A percentile compares a stretch with the other conserved stretches of the same genome.
Evolutionary conservation across 495 filamentous ascomycete species (phyloP).

Genomic region (Achaetomiella virescens): DNA sequence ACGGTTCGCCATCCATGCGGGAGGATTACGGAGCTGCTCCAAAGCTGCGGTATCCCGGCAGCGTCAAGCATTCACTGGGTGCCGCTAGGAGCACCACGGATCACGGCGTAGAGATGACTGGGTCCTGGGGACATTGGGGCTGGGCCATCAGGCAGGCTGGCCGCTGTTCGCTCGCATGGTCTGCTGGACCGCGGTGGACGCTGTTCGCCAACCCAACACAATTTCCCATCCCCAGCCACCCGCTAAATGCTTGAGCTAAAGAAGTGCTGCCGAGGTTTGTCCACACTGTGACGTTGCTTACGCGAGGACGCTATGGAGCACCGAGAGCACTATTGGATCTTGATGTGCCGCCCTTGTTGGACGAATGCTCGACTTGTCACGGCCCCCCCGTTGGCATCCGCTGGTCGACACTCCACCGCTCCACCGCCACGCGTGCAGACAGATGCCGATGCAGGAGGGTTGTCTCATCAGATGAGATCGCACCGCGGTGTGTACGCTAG

Average conservation of each 20-base stretch:
- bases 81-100: neutral
- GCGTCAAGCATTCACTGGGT: neutral
- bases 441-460: neutral
- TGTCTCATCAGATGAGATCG: no score
- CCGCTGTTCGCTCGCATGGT: neutral
- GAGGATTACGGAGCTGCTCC: neutral
- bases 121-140: neutral
- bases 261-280: neutral
- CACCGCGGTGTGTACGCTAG: no score
- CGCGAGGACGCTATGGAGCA: neutral
- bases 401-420: neutral
- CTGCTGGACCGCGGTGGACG: neutral
- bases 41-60: conserved; percentile 5
- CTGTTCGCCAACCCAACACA: neutral
- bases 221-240: neutral
- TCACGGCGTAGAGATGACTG: neutral
- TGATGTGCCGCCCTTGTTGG: neutral
- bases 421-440: neutral
- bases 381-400: neutral
- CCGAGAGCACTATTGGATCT: neutral
- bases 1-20: no score
- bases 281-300: neutral
- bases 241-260: neutral
- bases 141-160: neutral
- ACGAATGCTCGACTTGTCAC: neutral